A percentile compares a stretch with the other conserved stretches of the same genome.
These are phyloP conservation scores for Lanmaoa rubissima DNA, from an alignment of 768 basidiomycete species.

Conservation along the genomic window DNA sequence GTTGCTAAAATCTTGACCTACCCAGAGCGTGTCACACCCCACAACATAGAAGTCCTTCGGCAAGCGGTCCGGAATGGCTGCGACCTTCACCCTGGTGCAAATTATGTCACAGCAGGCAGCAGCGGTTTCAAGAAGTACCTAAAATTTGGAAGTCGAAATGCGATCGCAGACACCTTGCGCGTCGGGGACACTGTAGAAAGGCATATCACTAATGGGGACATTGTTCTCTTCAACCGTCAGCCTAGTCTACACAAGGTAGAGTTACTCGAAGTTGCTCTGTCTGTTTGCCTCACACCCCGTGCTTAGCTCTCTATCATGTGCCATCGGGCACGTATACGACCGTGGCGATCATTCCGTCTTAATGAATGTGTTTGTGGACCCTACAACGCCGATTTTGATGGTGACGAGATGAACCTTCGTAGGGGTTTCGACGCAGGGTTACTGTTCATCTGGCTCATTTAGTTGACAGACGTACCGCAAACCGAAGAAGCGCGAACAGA, in stretches of 20 bases:
- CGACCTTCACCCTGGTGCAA: conserved; percentile 92
- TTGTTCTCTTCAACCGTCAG: conserved; percentile 97
- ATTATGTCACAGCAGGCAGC: conserved; percentile 82
- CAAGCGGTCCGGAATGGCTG: conserved; percentile 84
- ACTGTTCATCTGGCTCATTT: conserved; percentile 1
- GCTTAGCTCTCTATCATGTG: conserved; percentile 96
- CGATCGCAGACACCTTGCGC: conserved; percentile 77
- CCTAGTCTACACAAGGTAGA: conserved; percentile 93
- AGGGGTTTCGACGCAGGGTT: conserved; percentile 29
- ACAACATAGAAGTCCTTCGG: conserved; percentile 79
- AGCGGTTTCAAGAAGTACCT: conserved; percentile 84
- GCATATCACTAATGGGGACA: conserved; percentile 92
- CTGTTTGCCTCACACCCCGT: conserved; percentile 4
- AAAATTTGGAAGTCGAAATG: conserved; percentile 78
- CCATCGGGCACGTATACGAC: conserved; percentile 92
- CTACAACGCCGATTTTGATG: conserved; percentile 99
- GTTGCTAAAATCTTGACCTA: conserved; percentile 95
- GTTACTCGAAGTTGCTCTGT: not conserved
- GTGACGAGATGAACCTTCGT: conserved; percentile 99
- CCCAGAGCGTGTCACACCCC: conserved; percentile 89
- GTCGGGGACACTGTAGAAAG: conserved; percentile 94
- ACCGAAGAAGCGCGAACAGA: conserved; percentile 98
- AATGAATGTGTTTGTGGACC: conserved; percentile 99
- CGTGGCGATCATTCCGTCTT: conserved; percentile 95
- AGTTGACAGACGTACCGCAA: conserved; percentile 83